A percentile compares a stretch with the other conserved stretches of the same genome.
Conservation (phyloP, 495 filamentous ascomycete species). For the Lophiotrema nucula region DNA sequence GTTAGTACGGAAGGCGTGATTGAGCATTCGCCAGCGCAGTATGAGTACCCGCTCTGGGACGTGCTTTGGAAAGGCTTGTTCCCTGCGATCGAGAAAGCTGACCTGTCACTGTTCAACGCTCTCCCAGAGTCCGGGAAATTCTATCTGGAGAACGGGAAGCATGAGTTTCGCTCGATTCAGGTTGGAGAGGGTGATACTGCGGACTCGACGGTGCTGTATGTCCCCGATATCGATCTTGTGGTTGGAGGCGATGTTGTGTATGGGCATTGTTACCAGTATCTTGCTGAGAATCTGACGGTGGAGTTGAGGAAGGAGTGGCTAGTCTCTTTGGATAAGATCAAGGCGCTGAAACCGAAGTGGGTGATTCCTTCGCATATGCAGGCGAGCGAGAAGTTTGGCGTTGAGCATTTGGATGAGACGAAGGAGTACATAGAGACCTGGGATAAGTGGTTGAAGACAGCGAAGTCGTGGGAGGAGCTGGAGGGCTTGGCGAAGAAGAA, state of each 20-base stretch:
- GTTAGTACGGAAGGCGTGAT: slow-evolving; percentile 40
- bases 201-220: slow-evolving; percentile 37
- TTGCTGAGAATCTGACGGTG: slow-evolving; percentile 37
- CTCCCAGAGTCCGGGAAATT: not conserved
- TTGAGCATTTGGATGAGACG: not conserved
- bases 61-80: slow-evolving; percentile 32
- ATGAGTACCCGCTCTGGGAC: slow-evolving; percentile 7
- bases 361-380: slow-evolving; percentile 41
- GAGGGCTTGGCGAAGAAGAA: not conserved
- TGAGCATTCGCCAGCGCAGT: slow-evolving; percentile 40
- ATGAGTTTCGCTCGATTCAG: slow-evolving; percentile 32
- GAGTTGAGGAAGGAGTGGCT: slow-evolving; percentile 40
- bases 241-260: slow-evolving; percentile 44
- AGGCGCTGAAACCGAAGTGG: slow-evolving; percentile 33
- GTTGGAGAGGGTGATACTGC: slow-evolving; percentile 40
- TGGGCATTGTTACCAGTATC: slow-evolving; percentile 40
- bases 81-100: slow-evolving; percentile 25
- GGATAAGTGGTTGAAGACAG: not conserved
- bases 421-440: not conserved
- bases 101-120: slow-evolving; percentile 15
- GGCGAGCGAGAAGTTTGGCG: not conserved
- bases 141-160: not conserved
- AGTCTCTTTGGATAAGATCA: slow-evolving; percentile 38
- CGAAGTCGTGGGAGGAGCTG: not conserved
- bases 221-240: slow-evolving; percentile 38